Evolutionary conservation across 768 basidiomycete species (phyloP), one percentile per base, ranked within the genome.

Genomic region (Clathrus columnatus): DNA sequence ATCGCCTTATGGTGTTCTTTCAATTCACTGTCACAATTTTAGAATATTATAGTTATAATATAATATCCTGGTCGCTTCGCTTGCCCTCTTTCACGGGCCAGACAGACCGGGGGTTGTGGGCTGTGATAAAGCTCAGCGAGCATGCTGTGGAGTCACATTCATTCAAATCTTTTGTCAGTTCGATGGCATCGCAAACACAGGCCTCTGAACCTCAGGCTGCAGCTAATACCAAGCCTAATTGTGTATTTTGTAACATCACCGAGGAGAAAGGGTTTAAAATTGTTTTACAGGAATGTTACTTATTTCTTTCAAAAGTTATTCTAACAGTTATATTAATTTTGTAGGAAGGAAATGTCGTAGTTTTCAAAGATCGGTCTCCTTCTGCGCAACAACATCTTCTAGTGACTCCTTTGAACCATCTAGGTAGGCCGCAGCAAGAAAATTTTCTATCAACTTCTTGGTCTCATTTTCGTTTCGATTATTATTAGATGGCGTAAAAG

Each of bases 401-500:
- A 11, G 66, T 73, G 3, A 64, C 70, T 36, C 70, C 73, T 5
- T 67, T 64, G 45, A 54, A 54, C 14, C 73, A 74, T 51, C 63
- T 75, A 57, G 67, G 73, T 71, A 49, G 45, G 64, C 46, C n/a
- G n/a, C n/a, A n/a, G n/a, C n/a, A n/a, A n/a, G n/a, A n/a, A n/a
- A n/a, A n/a, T n/a, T n/a, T n/a, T n/a, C n/a, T n/a, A n/a, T n/a
- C n/a, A n/a, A n/a, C n/a, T n/a, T n/a, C n/a, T n/a, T n/a, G n/a
- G n/a, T n/a, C n/a, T n/a, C n/a, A n/a, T n/a, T n/a, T n/a, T n/a
- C n/a, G n/a, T n/a, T n/a, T n/a, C n/a, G n/a, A n/a, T n/a, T n/a
- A n/a, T n/a, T n/a, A n/a, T 23, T 57, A 88, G 87, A 64, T 28
- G 87, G 79, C 51, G 77, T 87, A 20, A 77, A 70, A 60, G 64